Percentiles rank a stretch among this genome's conserved stretches.
Conservation (phyloP, 768 basidiomycete genomes). For the Rubroboletus pulcherrimus region DNA sequence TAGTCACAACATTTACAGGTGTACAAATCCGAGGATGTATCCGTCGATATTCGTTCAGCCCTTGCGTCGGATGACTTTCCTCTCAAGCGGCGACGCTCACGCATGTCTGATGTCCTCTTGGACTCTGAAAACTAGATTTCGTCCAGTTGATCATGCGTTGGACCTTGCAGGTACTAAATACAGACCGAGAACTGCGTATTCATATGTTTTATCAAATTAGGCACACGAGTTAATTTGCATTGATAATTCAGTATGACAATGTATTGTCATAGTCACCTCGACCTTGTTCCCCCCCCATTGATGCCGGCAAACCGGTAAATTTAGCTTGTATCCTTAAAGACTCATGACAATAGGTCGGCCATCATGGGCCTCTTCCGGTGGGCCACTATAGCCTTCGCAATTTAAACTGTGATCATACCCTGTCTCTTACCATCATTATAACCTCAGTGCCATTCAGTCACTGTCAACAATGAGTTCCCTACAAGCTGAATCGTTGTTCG, state of each 20-base stretch:
- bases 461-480: conserved; percentile 34
- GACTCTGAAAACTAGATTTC: conserved; percentile 28
- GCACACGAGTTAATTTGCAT: conserved; percentile 25
- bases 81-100: conserved; percentile 47
- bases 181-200: conserved; percentile 15
- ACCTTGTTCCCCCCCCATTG: background rate
- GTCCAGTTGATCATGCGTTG: conserved; percentile 6
- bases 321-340: conserved; percentile 7
- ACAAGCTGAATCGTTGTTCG: conserved; percentile 39
- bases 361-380: background rate
- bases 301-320: conserved; percentile 10
- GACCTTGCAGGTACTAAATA: conserved; percentile 8
- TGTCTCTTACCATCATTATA: background rate
- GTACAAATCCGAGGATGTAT: conserved; percentile 25
- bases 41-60: conserved; percentile 31
- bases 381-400: background rate
- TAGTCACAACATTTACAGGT: conserved; percentile 19
- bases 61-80: conserved; percentile 28
- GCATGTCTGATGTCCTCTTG: conserved; percentile 30
- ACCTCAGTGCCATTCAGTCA: background rate
- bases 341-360: conserved; percentile 17
- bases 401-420: background rate
- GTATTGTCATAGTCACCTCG: conserved; percentile 4
- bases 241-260: conserved; percentile 7
- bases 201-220: conserved; percentile 21